These are phyloP conservation scores for Brassica hybrid DNA, from an alignment of 441 rosid genomes.

Conservation along the genomic window DNA sequence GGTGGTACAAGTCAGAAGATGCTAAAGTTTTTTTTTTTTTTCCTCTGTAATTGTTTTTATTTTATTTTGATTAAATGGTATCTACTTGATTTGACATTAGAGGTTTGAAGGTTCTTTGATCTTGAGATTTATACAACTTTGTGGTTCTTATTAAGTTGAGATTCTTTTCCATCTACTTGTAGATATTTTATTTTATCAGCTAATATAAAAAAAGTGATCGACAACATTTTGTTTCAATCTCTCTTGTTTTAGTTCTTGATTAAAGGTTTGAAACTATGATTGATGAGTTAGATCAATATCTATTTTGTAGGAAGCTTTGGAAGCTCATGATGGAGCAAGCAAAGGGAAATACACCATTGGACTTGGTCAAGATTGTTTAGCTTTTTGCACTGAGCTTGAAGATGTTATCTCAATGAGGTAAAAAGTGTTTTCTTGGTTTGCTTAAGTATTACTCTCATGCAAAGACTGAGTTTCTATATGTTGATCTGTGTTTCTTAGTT, in stretches of 20 bases:
- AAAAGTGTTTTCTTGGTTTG: not conserved
- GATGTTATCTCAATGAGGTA: slow-evolving; percentile 99
- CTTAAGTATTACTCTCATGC: not conserved
- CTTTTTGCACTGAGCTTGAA: slow-evolving; percentile 96
- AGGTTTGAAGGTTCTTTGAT: too few species aligned
- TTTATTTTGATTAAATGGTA: slow-evolving; percentile 4
- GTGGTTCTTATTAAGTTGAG: not conserved
- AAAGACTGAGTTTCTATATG: not conserved
- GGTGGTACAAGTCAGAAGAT: not conserved
- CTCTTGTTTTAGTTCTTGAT: slow-evolving; percentile 10
- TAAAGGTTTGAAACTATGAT: not conserved
- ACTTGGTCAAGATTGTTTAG: slow-evolving; percentile 98
- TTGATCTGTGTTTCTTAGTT: slow-evolving; percentile 45
- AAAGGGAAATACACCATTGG: slow-evolving; percentile 98
- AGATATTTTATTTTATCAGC: not conserved
- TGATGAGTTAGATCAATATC: slow-evolving; percentile 8
- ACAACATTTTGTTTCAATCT: slow-evolving; percentile 5
- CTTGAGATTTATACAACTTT: slow-evolving; percentile 6
- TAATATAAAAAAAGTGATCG: not conserved
- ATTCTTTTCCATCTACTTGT: too few species aligned
- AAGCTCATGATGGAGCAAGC: slow-evolving; percentile 93
- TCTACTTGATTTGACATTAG: slow-evolving; percentile 7
- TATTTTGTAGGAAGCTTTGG: slow-evolving; percentile 73
- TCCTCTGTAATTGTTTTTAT: not conserved
- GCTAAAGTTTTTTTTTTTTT: not conserved